Evolutionary conservation across 2,329 filamentous ascomycete species (phyloP).

Genomic region (Trichoderma koningii): DNA sequence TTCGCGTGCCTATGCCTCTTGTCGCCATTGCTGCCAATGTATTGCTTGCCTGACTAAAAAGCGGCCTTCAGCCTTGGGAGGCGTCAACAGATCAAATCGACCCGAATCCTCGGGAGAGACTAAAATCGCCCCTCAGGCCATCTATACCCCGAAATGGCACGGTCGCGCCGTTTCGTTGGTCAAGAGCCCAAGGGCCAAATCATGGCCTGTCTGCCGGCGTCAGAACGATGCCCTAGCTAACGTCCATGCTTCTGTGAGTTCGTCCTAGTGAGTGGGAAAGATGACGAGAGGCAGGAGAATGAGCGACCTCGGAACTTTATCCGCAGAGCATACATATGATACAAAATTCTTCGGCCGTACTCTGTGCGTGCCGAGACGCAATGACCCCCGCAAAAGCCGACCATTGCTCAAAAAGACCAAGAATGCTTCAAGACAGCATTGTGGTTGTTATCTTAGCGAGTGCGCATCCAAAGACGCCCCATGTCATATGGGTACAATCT

Average conservation of each 20-base stretch:
- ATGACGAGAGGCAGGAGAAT: not conserved
- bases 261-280: slow-evolving; percentile 11
- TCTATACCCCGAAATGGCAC: slow-evolving; percentile 30
- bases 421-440: not conserved
- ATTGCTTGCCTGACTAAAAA: slow-evolving; percentile 5
- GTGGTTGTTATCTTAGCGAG: slow-evolving; percentile 12
- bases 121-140: slow-evolving; percentile 37
- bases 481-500: not conserved
- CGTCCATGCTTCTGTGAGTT: slow-evolving; percentile 24
- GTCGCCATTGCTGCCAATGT: not conserved
- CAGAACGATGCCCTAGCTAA: slow-evolving; percentile 25
- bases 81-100: slow-evolving; percentile 43
- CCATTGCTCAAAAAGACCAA: not conserved
- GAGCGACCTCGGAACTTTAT: not conserved
- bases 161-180: slow-evolving; percentile 33
- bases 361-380: not conserved
- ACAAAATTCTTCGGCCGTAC: not conserved
- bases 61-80: slow-evolving; percentile 24
- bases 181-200: slow-evolving; percentile 21
- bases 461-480: not conserved
- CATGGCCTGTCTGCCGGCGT: slow-evolving; percentile 25
- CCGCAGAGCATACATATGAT: not conserved
- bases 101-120: slow-evolving; percentile 45
- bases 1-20: not conserved
- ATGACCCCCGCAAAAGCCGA: not conserved